These are phyloP conservation scores for Volvox reticuliferus DNA, from an alignment of 139 green algal genomes.

Conservation along the genomic window DNA sequence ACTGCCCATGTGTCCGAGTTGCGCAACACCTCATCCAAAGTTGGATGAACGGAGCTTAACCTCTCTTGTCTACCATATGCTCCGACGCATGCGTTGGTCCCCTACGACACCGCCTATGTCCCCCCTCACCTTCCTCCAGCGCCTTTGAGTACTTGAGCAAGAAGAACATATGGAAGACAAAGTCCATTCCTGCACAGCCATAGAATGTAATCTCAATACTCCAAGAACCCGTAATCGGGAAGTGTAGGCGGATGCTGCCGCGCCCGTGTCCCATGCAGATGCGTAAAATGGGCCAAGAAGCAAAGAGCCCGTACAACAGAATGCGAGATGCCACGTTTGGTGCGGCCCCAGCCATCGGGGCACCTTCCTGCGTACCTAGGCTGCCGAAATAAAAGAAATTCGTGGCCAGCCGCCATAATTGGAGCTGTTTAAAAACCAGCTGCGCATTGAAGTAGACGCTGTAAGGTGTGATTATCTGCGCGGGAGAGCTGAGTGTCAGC, in stretches of 20 bases:
- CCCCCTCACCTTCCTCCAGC: slow-evolving; percentile 90
- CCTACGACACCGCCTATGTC: neutral
- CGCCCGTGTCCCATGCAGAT: too few relatives aligned
- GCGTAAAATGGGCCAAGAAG: neutral
- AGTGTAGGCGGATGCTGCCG: too few relatives aligned
- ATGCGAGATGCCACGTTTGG: neutral
- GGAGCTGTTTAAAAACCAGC: slow-evolving; percentile 90
- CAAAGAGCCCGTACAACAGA: too few relatives aligned
- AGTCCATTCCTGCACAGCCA: slow-evolving; percentile 90
- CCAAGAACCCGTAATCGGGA: too few relatives aligned
- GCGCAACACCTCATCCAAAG: too few relatives aligned
- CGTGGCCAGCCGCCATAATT: slow-evolving; percentile 96
- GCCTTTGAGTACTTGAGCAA: slow-evolving; percentile 96
- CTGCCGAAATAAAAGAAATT: slow-evolving; percentile 99
- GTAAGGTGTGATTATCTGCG: slow-evolving; percentile 95
- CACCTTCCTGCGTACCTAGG: slow-evolving; percentile 77
- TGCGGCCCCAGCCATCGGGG: too few relatives aligned
- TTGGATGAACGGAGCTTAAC: too few relatives aligned
- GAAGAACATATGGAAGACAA: slow-evolving; percentile 99
- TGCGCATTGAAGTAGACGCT: slow-evolving; percentile 98
- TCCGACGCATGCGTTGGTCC: neutral
- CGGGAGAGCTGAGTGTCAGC: neutral
- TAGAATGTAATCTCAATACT: too few relatives aligned
- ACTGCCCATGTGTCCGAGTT: neutral
- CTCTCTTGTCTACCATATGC: neutral